Percentiles rank a stretch among this genome's conserved stretches.
phyloP scores from a whole-genome alignment of 2,329 filamentous ascomycete genomes.

The Ophiocordyceps unilateralis region DNA sequence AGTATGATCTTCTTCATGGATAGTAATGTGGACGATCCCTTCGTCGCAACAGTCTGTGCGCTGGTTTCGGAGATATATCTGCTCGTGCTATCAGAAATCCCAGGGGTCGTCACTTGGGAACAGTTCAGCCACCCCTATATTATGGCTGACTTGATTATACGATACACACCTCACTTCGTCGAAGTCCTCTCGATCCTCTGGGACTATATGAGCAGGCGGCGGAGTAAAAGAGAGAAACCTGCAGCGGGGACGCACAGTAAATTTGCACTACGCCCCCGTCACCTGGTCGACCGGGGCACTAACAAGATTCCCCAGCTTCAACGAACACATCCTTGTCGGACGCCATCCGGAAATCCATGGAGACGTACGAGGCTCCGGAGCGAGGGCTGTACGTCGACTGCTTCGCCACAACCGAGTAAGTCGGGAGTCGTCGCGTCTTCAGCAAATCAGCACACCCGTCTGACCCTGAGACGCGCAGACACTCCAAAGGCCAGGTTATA shows the following conservation, averaged over 20 bases:
- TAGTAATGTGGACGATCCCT: not conserved
- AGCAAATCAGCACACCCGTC: too few species aligned
- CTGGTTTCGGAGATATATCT: not conserved
- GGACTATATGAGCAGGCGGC: not conserved
- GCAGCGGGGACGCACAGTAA: not conserved
- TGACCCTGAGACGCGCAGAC: not conserved
- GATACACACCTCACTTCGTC: not conserved
- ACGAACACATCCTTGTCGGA: not conserved
- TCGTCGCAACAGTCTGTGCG: not conserved
- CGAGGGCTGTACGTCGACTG: not conserved
- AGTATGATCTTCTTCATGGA: not conserved
- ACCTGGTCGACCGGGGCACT: too few species aligned
- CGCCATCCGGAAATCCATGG: not conserved
- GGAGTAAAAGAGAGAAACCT: not conserved
- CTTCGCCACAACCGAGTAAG: not conserved
- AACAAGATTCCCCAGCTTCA: not conserved
- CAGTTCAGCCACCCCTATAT: not conserved
- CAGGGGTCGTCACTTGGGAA: not conserved
- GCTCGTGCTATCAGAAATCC: not conserved
- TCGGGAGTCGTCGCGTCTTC: not conserved
- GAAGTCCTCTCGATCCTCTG: not conserved
- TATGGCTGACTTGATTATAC: not conserved
- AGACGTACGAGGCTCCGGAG: not conserved
- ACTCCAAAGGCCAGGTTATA: not conserved
- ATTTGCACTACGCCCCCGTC: too few species aligned